Conservation (phyloP, 345 rosid species). For the Salix udensis region DNA sequence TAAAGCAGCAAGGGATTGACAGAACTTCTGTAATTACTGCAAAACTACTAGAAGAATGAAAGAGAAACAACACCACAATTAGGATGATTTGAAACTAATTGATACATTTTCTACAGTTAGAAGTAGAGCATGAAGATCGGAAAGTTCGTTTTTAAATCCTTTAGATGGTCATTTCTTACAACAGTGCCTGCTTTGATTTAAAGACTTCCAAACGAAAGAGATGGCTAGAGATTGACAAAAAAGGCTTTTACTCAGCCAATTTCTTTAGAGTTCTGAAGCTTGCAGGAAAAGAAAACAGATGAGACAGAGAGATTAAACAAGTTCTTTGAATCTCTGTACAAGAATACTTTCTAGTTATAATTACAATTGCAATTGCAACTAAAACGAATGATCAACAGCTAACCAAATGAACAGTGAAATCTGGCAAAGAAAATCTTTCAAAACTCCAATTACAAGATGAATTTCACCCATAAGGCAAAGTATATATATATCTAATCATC, state of each 20-base stretch:
- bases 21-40: background rate
- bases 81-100: background rate
- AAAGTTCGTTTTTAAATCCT: background rate
- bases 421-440: too few species aligned
- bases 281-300: background rate
- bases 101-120: background rate
- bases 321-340: background rate
- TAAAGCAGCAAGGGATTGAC: background rate
- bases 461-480: too few species aligned
- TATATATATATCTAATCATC: too few species aligned
- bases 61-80: background rate
- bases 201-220: background rate
- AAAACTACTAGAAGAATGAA: background rate
- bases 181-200: background rate
- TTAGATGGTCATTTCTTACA: background rate
- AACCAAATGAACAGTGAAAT: too few species aligned
- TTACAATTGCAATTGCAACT: background rate
- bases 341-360: background rate
- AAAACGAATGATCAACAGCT: too few species aligned
- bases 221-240: background rate
- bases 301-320: background rate
- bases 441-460: too few species aligned
- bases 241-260: background rate
- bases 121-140: background rate
- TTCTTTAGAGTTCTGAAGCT: background rate